These are phyloP conservation scores for Dipteronia sinensis DNA, from an alignment of 345 rosid species.

Conservation along the genomic window DNA sequence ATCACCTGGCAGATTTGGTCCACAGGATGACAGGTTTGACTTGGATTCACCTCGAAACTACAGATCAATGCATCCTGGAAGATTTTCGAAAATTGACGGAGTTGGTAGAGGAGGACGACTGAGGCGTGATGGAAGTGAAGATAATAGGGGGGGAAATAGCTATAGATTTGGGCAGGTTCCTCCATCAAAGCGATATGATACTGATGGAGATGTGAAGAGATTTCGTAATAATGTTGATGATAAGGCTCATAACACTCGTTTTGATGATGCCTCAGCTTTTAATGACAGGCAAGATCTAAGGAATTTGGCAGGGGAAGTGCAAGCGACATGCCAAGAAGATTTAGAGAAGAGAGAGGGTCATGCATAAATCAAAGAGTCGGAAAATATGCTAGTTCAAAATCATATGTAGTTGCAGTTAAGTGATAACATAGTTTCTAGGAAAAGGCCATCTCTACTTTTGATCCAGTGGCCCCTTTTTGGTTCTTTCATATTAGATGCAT, in stretches of 20 bases:
- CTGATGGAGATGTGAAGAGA: constrained; percentile 7
- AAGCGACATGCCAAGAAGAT: constrained; percentile 12
- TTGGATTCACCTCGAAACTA: background rate
- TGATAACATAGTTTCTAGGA: constrained; percentile 4
- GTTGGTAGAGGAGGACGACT: constrained; percentile 15
- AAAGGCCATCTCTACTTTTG: constrained; percentile 7
- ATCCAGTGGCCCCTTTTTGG: background rate
- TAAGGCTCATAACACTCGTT: constrained; percentile 9
- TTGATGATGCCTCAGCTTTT: constrained; percentile 7
- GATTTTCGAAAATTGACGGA: constrained; percentile 10
- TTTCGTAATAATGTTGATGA: constrained; percentile 14
- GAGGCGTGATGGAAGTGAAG: constrained; percentile 16
- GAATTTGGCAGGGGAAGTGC: constrained; percentile 7
- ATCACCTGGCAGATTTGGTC: constrained; percentile 3
- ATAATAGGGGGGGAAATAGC: constrained; percentile 11
- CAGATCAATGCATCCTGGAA: constrained; percentile 5
- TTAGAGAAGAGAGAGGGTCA: constrained; percentile 10
- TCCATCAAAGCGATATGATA: constrained; percentile 17
- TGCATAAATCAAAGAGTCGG: background rate
- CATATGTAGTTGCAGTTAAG: constrained; percentile 6
- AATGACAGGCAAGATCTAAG: constrained; percentile 7
- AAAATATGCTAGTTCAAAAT: constrained; percentile 4
- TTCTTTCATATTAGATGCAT: background rate
- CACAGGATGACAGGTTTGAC: constrained; percentile 14
- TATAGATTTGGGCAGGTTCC: constrained; percentile 10